Evolutionary conservation across 2,329 filamentous ascomycete genomes (phyloP).

Genomic region (Teratosphaeriaceae sp.): DNA sequence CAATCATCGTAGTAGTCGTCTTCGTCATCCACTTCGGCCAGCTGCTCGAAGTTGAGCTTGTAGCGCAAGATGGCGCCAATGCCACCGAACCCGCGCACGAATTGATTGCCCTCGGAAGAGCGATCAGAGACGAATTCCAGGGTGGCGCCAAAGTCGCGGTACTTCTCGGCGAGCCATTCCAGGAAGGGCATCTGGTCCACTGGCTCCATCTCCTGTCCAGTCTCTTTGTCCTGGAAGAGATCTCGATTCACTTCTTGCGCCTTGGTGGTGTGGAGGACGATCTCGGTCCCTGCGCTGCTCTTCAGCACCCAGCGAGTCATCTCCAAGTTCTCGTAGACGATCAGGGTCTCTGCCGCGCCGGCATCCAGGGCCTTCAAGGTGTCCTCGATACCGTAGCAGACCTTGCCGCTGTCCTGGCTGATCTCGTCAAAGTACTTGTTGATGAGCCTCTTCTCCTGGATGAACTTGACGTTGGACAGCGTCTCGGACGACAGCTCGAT

Average conservation of each 20-base stretch:
- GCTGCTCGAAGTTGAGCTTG: conserved; percentile 99
- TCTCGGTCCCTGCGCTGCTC: conserved; percentile 63
- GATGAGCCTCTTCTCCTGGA: conserved; percentile 99
- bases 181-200: conserved; percentile 83
- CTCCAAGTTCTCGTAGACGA: conserved; percentile 96
- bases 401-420: conserved; percentile 90
- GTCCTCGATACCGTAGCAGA: conserved; percentile 97
- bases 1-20: conserved; percentile 90
- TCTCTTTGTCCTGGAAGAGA: conserved; percentile 90
- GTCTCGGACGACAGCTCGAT: conserved; percentile 95
- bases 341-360: conserved; percentile 87
- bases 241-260: conserved; percentile 70
- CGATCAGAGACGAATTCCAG: conserved; percentile 97
- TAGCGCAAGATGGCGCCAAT: conserved; percentile 96
- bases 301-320: conserved; percentile 89
- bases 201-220: conserved; percentile 96
- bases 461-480: conserved; percentile 98
- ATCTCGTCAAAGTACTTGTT: conserved; percentile 99
- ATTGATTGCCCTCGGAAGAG: conserved; percentile 98
- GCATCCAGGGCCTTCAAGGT: conserved; percentile 95
- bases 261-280: conserved; percentile 84
- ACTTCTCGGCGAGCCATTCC: conserved; percentile 99
- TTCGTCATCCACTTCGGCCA: conserved; percentile 77
- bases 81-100: conserved; percentile 98
- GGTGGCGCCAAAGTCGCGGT: conserved; percentile 93